Percentiles rank a stretch among this genome's conserved stretches.
phyloP scores from a whole-genome alignment of 805 yeast species.

The Sungouiella thailandica region DNA sequence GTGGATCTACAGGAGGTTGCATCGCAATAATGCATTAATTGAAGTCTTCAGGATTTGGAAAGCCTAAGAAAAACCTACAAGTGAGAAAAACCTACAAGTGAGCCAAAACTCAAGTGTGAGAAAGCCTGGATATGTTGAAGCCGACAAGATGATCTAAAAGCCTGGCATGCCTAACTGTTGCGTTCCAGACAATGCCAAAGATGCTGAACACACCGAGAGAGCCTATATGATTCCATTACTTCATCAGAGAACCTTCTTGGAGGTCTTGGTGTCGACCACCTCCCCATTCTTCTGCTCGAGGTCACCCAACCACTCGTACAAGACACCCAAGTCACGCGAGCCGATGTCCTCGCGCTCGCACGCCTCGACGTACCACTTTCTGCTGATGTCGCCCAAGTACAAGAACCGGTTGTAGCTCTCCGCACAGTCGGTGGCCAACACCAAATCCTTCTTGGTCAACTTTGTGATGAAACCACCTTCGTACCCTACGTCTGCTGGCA shows the following conservation, averaged over 20 bases:
- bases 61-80: no score
- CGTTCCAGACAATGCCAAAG: no score
- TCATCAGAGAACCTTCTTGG: no score
- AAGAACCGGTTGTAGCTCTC: constrained; percentile 29
- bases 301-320: constrained; percentile 40
- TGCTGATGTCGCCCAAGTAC: constrained; percentile 34
- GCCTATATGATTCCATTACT: no score
- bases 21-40: background rate
- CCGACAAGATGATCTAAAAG: no score
- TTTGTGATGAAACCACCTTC: constrained; percentile 47
- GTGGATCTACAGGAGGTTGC: background rate
- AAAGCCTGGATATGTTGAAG: no score
- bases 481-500: constrained; percentile 44
- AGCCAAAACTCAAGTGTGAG: no score
- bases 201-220: no score
- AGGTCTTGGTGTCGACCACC: constrained; percentile 12
- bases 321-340: constrained; percentile 37
- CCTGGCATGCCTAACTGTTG: no score
- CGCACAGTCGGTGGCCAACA: constrained; percentile 38
- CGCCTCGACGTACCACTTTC: constrained; percentile 39
- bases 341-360: constrained; percentile 38
- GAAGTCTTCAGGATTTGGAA: no score
- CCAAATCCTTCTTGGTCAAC: constrained; percentile 41
- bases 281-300: constrained; percentile 19
- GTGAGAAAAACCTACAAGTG: no score